A percentile compares a stretch with the other conserved stretches of the same genome.
Evolutionary conservation across 2,329 filamentous ascomycete genomes (phyloP).

Genomic region (Botrytis aclada): DNA sequence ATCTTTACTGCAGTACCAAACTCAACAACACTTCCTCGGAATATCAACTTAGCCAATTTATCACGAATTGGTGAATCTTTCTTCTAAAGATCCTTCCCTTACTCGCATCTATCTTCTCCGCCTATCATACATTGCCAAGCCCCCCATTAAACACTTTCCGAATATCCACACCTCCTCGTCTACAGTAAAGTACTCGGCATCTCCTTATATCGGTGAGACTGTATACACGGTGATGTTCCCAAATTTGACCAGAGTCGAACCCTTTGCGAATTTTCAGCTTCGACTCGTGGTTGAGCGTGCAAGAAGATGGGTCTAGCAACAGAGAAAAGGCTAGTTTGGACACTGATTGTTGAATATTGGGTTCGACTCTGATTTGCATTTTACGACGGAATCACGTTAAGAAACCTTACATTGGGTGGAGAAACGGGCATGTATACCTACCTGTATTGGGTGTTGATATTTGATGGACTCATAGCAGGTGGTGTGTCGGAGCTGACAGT

Average conservation of each 20-base stretch:
- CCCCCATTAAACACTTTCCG: background rate
- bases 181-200: background rate
- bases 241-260: background rate
- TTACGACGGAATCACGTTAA: no score
- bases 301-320: background rate
- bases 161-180: background rate
- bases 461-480: background rate
- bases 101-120: background rate
- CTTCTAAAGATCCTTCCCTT: background rate
- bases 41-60: background rate
- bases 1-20: background rate
- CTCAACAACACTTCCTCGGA: background rate
- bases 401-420: background rate
- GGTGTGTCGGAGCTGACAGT: background rate
- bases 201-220: rapidly evolving
- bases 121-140: background rate
- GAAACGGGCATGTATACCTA: rapidly evolving
- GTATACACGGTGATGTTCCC: background rate
- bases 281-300: background rate
- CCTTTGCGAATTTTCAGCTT: background rate
- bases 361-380: background rate
- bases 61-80: background rate
- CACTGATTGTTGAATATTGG: background rate
- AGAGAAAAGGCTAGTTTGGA: background rate
- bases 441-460: background rate